phyloP scores from a whole-genome alignment of 805 yeast species.

The Candida bentonensis region DNA sequence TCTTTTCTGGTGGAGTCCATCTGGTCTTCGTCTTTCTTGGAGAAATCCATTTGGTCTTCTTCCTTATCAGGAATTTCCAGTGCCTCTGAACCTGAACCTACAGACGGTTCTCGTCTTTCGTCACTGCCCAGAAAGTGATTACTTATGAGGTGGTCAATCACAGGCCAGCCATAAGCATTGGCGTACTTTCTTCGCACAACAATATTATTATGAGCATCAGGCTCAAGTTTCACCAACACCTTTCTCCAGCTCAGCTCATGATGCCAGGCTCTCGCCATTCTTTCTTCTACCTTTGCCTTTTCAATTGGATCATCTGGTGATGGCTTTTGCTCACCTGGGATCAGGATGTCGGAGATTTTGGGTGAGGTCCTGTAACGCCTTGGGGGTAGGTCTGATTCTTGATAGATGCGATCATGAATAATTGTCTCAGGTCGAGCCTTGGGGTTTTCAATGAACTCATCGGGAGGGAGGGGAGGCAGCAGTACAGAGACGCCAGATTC shows the following conservation, averaged over 20 bases:
- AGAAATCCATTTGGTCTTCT: too few species aligned
- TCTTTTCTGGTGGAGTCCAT: not conserved
- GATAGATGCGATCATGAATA: conserved; percentile 69
- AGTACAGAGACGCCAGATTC: conserved; percentile 67
- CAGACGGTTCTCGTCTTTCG: not conserved
- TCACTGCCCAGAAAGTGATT: conserved; percentile 35
- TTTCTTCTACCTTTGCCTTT: conserved; percentile 43
- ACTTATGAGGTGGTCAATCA: conserved; percentile 63
- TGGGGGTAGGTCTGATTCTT: conserved; percentile 51
- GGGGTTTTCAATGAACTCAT: conserved; percentile 57
- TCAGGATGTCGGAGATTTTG: conserved; percentile 3
- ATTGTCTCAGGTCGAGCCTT: conserved; percentile 47
- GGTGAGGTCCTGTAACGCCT: conserved; percentile 21
- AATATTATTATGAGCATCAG: conserved; percentile 93
- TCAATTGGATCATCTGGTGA: conserved; percentile 16
- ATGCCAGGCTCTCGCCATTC: conserved; percentile 83
- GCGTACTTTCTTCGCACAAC: conserved; percentile 78
- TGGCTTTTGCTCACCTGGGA: conserved; percentile 3
- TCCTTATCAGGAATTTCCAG: not conserved
- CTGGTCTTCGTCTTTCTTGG: not conserved
- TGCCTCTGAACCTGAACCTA: not conserved
- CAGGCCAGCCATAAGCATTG: conserved; percentile 93
- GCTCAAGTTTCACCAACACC: conserved; percentile 69
- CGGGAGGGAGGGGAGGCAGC: conserved; percentile 67
- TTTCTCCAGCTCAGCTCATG: conserved; percentile 77